Conservation (phyloP, 164 flowering plant species). For the Aristolochia fimbriata region DNA sequence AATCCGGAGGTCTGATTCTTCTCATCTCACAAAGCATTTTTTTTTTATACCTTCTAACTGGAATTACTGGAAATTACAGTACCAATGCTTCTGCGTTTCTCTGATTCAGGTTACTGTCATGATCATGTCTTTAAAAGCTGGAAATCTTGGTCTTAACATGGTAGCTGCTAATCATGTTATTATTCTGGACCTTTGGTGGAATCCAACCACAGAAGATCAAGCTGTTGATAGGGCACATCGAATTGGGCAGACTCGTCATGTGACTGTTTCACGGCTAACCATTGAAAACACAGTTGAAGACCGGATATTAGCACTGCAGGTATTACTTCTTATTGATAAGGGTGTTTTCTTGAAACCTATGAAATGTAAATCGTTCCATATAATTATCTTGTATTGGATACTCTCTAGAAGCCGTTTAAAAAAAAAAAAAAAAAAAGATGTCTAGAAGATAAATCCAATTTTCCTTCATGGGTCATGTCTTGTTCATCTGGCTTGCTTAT, state of each 20-base stretch:
- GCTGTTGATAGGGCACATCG: conserved; percentile 96
- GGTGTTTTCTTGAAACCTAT: neutral
- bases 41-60: neutral
- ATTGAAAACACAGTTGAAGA: conserved; percentile 86
- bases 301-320: conserved; percentile 89
- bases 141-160: conserved; percentile 93
- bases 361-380: neutral
- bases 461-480: neutral
- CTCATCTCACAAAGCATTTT: neutral
- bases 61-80: neutral
- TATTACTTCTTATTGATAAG: conserved; percentile 5
- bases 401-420: too few species aligned
- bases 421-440: too few species aligned
- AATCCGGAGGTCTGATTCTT: conserved; percentile 64
- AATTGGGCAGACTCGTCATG: conserved; percentile 96
- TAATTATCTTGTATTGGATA: neutral
- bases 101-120: conserved; percentile 77
- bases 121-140: conserved; percentile 96
- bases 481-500: neutral
- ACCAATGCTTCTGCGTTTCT: neutral
- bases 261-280: conserved; percentile 77
- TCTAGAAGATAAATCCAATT: neutral
- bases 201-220: conserved; percentile 97
- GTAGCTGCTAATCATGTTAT: conserved; percentile 94
- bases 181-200: conserved; percentile 97